Conservation (phyloP, 2,329 filamentous ascomycete species). For the Metarhizium robertsii region DNA sequence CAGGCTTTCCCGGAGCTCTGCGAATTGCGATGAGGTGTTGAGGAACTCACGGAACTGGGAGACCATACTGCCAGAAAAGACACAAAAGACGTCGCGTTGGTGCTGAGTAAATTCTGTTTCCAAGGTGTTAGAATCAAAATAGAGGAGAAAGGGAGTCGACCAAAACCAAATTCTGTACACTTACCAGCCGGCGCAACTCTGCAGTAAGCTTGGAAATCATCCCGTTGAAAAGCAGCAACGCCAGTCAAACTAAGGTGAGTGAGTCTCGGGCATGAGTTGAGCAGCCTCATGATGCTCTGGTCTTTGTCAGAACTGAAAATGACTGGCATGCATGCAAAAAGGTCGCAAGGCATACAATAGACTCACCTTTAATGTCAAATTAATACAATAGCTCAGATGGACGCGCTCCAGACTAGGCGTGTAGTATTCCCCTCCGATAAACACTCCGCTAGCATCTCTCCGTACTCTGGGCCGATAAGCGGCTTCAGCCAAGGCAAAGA, state of each 20-base stretch:
- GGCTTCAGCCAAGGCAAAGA: conserved; percentile 70
- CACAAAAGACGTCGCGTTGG: conserved; percentile 91
- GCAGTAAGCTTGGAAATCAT: conserved; percentile 78
- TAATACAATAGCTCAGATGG: conserved; percentile 89
- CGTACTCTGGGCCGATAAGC: conserved; percentile 43
- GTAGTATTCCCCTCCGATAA: conserved; percentile 42
- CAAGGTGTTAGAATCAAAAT: not conserved
- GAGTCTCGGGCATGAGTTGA: conserved; percentile 85
- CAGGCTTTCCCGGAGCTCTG: conserved; percentile 29
- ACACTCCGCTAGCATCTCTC: conserved; percentile 37
- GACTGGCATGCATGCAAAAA: not conserved
- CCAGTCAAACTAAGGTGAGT: conserved; percentile 94
- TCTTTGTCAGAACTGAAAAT: conserved; percentile 2
- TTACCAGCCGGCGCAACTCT: conserved; percentile 69
- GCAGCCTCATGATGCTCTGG: conserved; percentile 78
- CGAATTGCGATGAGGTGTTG: conserved; percentile 45
- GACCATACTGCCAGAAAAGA: conserved; percentile 87
- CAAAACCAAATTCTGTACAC: conserved; percentile 9
- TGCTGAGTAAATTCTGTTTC: conserved; percentile 80
- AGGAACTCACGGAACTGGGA: conserved; percentile 67
- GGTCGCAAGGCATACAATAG: not conserved
- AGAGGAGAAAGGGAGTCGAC: not conserved
- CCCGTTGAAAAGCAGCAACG: conserved; percentile 78
- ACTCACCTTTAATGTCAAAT: conserved; percentile 70
- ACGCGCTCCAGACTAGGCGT: conserved; percentile 75